Percentiles rank a stretch among this genome's conserved stretches.
Evolutionary conservation across 441 rosid species (phyloP).

Genomic region (Omphalea diandra): DNA sequence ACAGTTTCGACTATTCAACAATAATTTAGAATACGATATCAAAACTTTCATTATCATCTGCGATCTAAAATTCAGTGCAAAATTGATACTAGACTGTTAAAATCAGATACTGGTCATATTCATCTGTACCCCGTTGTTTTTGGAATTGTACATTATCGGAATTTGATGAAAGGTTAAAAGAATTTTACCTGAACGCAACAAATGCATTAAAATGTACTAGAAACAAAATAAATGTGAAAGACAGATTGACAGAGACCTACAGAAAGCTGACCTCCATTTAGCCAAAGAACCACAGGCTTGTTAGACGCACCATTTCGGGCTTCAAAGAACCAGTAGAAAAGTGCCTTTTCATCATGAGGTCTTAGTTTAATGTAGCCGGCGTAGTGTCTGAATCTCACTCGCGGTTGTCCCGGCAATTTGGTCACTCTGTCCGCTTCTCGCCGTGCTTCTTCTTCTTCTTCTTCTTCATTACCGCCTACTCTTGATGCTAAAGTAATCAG

Average conservation of each 20-base stretch:
- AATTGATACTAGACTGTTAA: too few species aligned
- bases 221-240: neutral
- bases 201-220: too few species aligned
- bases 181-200: too few species aligned
- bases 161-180: too few species aligned
- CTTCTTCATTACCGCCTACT: neutral
- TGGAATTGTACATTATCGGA: too few species aligned
- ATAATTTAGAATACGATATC: too few species aligned
- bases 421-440: slow-evolving; percentile 48
- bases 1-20: too few species aligned
- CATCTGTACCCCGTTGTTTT: too few species aligned
- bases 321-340: slow-evolving; percentile 87
- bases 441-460: neutral
- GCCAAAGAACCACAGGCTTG: slow-evolving; percentile 86
- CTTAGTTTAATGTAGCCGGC: slow-evolving; percentile 64
- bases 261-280: slow-evolving; percentile 73
- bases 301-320: slow-evolving; percentile 46
- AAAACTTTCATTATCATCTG: too few species aligned
- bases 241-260: neutral
- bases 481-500: too few species aligned
- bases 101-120: too few species aligned
- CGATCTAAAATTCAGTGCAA: too few species aligned
- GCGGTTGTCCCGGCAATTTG: slow-evolving; percentile 66
- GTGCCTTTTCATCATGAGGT: slow-evolving; percentile 44
- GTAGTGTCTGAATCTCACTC: slow-evolving; percentile 46